Evolutionary conservation across 257 asterid genomes (phyloP).

Genomic region (Solanum chiquidenum): DNA sequence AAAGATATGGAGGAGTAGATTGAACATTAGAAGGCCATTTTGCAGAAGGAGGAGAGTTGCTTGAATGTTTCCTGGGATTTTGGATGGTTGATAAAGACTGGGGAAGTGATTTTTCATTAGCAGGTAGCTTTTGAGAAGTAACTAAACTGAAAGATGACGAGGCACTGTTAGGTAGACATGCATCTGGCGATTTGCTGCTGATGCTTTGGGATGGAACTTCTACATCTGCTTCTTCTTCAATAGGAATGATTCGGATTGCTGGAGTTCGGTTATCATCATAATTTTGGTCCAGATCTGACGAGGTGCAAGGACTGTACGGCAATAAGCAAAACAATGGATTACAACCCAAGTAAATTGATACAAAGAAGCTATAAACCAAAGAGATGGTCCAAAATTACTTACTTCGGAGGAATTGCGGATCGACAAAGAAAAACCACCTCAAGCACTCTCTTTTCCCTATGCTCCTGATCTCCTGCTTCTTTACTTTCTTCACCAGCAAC

Average conservation of each 20-base stretch:
- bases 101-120: not conserved
- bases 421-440: slow-evolving; percentile 18
- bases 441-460: slow-evolving; percentile 8
- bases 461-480: slow-evolving; percentile 18
- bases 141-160: not conserved
- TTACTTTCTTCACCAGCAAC: slow-evolving; percentile 52
- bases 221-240: slow-evolving; percentile 23
- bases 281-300: not conserved
- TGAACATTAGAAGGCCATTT: not conserved
- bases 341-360: slow-evolving; percentile 2
- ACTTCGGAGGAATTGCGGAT: slow-evolving; percentile 33
- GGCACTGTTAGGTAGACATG: not conserved
- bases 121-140: not conserved
- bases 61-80: not conserved
- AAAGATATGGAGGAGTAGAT: not conserved
- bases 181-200: not conserved
- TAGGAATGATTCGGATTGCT: slow-evolving; percentile 19
- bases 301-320: slow-evolving; percentile 16
- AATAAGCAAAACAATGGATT: slow-evolving; percentile 2
- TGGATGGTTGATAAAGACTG: not conserved
- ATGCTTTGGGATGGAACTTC: slow-evolving; percentile 1
- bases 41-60: not conserved
- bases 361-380: not conserved
- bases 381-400: not conserved
- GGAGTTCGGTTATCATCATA: slow-evolving; percentile 23